These are phyloP conservation scores for Gastrolobium villosum DNA, from an alignment of 306 rosid genomes.

Conservation along the genomic window DNA sequence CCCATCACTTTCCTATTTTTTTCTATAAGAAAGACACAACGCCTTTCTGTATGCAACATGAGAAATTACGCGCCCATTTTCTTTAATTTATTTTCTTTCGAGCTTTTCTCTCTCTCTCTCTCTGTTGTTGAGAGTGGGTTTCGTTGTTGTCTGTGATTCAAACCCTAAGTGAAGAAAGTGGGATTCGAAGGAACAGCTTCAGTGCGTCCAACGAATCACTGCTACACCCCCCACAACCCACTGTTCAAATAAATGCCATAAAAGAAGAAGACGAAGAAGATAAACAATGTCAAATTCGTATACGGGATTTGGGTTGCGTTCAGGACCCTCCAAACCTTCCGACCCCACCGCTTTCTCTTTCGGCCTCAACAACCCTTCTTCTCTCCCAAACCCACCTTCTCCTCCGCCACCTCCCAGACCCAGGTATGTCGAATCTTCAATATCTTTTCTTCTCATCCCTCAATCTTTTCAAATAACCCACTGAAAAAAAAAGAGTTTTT, in stretches of 20 bases:
- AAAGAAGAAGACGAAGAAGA: conserved; percentile 28
- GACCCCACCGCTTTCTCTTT: conserved; percentile 47
- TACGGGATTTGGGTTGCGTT: conserved; percentile 62
- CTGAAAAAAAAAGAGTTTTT: neutral
- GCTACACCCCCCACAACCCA: no score
- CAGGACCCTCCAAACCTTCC: conserved; percentile 68
- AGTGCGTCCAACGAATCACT: no score
- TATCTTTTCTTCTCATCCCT: neutral
- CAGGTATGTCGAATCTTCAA: conserved; percentile 46
- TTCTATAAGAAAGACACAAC: no score
- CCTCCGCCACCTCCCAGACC: conserved; percentile 47
- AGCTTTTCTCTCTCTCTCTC: no score
- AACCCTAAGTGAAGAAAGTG: neutral
- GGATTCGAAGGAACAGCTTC: neutral
- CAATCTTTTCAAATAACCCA: no score
- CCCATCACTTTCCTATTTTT: no score
- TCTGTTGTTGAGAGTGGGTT: neutral
- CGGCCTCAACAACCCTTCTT: conserved; percentile 48
- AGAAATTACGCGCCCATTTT: no score
- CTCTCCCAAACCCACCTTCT: conserved; percentile 13
- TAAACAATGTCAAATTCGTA: conserved; percentile 49
- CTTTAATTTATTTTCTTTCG: no score
- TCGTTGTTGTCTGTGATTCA: neutral
- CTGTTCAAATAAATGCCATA: neutral
- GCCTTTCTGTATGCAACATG: no score